Base-by-base conservation (phyloP, 352 stramenopile genomes). In the Poterioochromonas sp. region DNA sequence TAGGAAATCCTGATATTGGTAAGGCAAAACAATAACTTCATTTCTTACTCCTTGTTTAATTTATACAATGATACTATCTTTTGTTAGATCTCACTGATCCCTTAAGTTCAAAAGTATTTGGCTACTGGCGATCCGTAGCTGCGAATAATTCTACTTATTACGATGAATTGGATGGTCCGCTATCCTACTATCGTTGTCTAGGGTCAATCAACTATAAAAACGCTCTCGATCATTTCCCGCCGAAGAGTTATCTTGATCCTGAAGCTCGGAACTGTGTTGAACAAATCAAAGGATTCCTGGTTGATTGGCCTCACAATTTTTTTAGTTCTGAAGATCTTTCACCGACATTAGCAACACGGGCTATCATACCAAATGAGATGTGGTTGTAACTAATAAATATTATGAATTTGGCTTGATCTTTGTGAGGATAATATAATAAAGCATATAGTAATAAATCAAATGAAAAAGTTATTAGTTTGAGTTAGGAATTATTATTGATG, bases 341-440 rank as follows among this genome's bases (percentile, higher is more conserved):
- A n/a, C 65, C 65, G 22, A 26, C 65, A 39, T 29, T 40, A 40
- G 37, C 65, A 5, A 74, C 65, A 20, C 5, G 41, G 18, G 37
- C 41, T 3, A 51, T 74, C 5, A 35, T 74, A 18, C 40, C 65
- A 34, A 29, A 58, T 54, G 65, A 74, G 1, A 11, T 74, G 8
- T 74, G 65, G 65, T 3, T 74, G 37, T 74, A 54, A 54, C 2
- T 49, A 8, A 58, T n/a, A n/a, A n/a, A n/a, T n/a, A n/a, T n/a
- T n/a, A n/a, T n/a, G n/a, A n/a, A n/a, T n/a, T n/a, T n/a, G n/a
- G n/a, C n/a, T n/a, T n/a, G n/a, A n/a, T n/a, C n/a, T n/a, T n/a
- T n/a, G n/a, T n/a, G n/a, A n/a, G n/a, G n/a, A n/a, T n/a, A n/a
- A n/a, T n/a, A n/a, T n/a, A n/a, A n/a, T n/a, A n/a, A n/a, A n/a